Percentiles rank a stretch among this genome's conserved stretches.
Evolutionary conservation across 495 filamentous ascomycete species (phyloP).

Genomic region (Chaetomium tenue): DNA sequence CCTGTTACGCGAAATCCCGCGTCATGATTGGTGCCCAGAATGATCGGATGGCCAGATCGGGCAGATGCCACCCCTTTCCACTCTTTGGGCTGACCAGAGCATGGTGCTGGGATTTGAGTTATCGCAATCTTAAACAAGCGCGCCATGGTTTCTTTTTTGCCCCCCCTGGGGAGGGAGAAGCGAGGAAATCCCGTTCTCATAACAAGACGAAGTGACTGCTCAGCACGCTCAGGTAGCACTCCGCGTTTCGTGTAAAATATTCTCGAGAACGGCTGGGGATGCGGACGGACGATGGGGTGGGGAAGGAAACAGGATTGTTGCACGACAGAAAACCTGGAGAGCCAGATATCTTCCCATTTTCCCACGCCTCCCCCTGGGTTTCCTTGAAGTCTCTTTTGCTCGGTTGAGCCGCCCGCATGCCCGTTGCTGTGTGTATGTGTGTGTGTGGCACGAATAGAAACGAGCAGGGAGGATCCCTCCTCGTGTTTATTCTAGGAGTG

Average conservation of each 20-base stretch:
- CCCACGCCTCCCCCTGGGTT: constrained; percentile 8
- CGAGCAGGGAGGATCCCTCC: constrained; percentile 1
- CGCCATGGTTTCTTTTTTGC: background rate
- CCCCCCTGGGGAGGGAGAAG: too few relatives aligned
- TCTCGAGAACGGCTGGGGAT: background rate
- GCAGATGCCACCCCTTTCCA: background rate
- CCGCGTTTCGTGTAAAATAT: background rate
- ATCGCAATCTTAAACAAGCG: background rate
- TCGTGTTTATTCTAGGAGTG: constrained; percentile 23
- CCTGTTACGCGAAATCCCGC: constrained; percentile 16
- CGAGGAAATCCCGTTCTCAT: too few relatives aligned
- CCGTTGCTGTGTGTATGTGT: background rate
- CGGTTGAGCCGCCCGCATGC: constrained; percentile 7
- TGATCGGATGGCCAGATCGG: constrained; percentile 23
- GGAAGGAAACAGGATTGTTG: background rate
- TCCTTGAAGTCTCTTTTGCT: background rate
- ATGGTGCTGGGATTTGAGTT: too few relatives aligned
- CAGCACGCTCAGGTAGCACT: background rate
- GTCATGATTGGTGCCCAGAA: constrained; percentile 28
- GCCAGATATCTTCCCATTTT: background rate
- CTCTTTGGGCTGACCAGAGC: constrained; percentile 1
- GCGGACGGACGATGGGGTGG: background rate
- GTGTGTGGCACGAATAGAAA: background rate
- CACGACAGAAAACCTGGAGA: background rate
- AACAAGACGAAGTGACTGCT: too few relatives aligned